These are phyloP conservation scores for Termitomyces sp. DNA, from an alignment of 1,284 basidiomycete species.

Conservation along the genomic window DNA sequence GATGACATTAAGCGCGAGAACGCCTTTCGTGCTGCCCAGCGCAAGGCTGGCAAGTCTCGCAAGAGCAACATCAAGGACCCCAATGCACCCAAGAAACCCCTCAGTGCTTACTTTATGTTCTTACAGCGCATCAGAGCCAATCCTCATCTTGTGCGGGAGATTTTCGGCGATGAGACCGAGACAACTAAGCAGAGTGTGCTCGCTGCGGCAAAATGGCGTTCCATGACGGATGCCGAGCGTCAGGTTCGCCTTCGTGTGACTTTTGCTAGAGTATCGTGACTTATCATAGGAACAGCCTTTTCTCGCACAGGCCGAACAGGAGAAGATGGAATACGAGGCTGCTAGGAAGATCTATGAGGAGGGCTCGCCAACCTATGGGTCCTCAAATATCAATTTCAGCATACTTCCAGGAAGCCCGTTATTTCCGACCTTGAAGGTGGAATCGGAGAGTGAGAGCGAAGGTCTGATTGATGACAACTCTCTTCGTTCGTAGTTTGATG, in stretches of 20 bases:
- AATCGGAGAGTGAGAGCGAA: constrained; percentile 64
- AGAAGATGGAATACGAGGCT: constrained; percentile 88
- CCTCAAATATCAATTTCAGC: constrained; percentile 69
- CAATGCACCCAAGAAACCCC: constrained; percentile 93
- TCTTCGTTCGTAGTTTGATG: constrained; percentile 27
- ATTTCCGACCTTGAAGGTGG: constrained; percentile 55
- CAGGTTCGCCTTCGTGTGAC: constrained; percentile 50
- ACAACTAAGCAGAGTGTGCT: constrained; percentile 94
- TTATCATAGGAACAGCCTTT: constrained; percentile 58
- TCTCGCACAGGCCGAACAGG: constrained; percentile 84
- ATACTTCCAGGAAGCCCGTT: constrained; percentile 63
- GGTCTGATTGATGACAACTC: constrained; percentile 45
- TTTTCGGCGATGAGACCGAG: constrained; percentile 91
- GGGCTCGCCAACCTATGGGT: constrained; percentile 63
- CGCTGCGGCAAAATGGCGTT: constrained; percentile 89
- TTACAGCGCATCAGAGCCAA: constrained; percentile 82
- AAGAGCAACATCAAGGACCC: constrained; percentile 96
- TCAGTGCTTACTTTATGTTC: constrained; percentile 95
- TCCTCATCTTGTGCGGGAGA: constrained; percentile 63
- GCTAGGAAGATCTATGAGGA: constrained; percentile 80
- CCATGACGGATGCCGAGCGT: constrained; percentile 87
- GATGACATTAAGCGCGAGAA: constrained; percentile 96
- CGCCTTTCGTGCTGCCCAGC: constrained; percentile 83
- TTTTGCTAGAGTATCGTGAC: constrained; percentile 3
- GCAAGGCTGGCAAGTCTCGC: constrained; percentile 89